Percentiles rank a stretch among this genome's conserved stretches.
phyloP scores from a whole-genome alignment of 177 flowering plant genomes.

The Vitis hybrid region DNA sequence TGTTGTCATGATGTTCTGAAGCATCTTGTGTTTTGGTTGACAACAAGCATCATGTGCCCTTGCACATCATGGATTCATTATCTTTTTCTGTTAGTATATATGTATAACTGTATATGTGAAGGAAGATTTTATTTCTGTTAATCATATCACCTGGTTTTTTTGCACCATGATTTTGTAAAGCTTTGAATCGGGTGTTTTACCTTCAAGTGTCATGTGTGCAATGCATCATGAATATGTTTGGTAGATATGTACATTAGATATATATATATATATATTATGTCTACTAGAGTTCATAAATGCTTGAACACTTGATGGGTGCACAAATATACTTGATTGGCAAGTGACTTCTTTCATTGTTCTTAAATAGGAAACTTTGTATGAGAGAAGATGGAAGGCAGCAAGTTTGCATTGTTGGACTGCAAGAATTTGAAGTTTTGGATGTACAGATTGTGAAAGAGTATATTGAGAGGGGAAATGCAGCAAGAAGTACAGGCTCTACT shows the following conservation, averaged over 20 bases:
- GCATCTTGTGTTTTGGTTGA: background rate
- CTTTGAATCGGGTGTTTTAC: too few relatives aligned
- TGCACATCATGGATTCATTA: background rate
- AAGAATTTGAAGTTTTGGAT: conserved; percentile 97
- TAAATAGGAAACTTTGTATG: conserved; percentile 88
- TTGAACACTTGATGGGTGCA: conserved; percentile 1
- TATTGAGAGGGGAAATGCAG: conserved; percentile 91
- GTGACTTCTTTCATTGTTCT: conserved; percentile 17
- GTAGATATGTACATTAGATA: background rate
- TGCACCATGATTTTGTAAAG: too few relatives aligned
- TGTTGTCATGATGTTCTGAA: background rate
- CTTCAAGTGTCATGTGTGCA: background rate
- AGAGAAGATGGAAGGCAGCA: conserved; percentile 99
- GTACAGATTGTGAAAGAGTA: conserved; percentile 93
- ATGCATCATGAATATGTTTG: background rate
- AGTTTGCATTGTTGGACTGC: conserved; percentile 98
- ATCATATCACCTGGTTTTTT: too few relatives aligned
- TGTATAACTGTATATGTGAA: too few relatives aligned
- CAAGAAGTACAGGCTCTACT: conserved; percentile 98
- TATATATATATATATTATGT: background rate
- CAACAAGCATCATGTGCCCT: background rate
- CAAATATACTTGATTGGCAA: conserved; percentile 2
- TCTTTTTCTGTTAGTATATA: too few relatives aligned
- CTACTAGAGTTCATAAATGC: background rate
- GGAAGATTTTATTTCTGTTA: too few relatives aligned